A percentile compares a stretch with the other conserved stretches of the same genome.
These are phyloP conservation scores for Saccharomycopsis phalli DNA, from an alignment of 1,139 yeast species.

Conservation along the genomic window DNA sequence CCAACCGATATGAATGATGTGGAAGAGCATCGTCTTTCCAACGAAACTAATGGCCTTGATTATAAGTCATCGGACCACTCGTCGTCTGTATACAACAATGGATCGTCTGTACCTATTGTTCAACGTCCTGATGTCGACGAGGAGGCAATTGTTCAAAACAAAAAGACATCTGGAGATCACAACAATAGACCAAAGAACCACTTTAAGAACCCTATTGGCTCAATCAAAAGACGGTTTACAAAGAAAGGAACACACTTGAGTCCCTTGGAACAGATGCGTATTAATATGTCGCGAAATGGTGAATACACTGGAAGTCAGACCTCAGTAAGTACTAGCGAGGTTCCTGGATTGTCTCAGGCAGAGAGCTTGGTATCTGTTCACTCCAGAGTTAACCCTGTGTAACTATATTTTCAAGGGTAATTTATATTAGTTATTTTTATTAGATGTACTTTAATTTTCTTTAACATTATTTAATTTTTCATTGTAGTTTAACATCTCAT, in stretches of 20 bases:
- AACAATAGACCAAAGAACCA: neutral
- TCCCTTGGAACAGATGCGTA: constrained; percentile 30
- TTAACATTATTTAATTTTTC: neutral
- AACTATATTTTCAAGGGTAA: too few species aligned
- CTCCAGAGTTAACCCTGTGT: constrained; percentile 8
- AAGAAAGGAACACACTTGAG: constrained; percentile 1
- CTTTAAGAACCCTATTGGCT: constrained; percentile 18
- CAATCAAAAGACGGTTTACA: constrained; percentile 16
- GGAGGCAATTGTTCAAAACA: neutral
- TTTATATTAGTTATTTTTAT: neutral
- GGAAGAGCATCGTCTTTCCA: constrained; percentile 19
- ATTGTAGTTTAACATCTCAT: constrained; percentile 2
- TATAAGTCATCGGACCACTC: neutral
- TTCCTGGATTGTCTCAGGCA: constrained; percentile 45
- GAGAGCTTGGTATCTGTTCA: constrained; percentile 33
- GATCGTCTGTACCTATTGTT: neutral
- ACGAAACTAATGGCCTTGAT: neutral
- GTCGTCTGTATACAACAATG: neutral
- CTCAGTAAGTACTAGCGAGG: constrained; percentile 38
- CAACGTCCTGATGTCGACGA: constrained; percentile 2
- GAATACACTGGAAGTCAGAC: constrained; percentile 24
- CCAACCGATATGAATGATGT: constrained; percentile 39
- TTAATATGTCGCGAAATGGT: constrained; percentile 34
- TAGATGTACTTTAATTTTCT: neutral
- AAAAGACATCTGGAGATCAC: neutral